Conservation (phyloP, 345 rosid genomes). For the Corymbia maculata region DNA sequence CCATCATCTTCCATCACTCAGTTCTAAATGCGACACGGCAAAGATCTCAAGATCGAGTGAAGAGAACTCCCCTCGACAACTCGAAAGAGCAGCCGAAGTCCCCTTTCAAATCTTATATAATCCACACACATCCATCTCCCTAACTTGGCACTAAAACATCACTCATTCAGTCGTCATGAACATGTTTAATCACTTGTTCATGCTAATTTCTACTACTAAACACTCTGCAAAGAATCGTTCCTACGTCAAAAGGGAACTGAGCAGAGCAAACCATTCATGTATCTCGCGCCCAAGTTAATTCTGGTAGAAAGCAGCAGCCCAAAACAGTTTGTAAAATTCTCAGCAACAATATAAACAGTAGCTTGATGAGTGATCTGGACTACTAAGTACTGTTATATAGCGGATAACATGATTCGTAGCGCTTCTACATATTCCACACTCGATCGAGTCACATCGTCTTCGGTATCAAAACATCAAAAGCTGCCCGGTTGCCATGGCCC, state of each 20-base stretch:
- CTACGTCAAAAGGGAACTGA: background rate
- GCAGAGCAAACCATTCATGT: background rate
- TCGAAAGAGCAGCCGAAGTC: background rate
- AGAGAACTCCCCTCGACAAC: background rate
- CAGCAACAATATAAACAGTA: background rate
- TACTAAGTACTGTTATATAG: background rate
- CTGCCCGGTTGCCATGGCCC: background rate
- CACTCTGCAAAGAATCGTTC: background rate
- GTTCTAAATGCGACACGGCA: background rate
- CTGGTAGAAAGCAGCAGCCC: background rate
- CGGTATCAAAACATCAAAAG: background rate
- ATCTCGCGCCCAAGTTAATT: background rate
- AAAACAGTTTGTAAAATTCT: background rate
- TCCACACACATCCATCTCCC: background rate
- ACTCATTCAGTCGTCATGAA: background rate
- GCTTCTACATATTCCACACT: background rate
- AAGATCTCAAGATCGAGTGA: background rate
- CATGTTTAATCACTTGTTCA: background rate
- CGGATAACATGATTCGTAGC: background rate
- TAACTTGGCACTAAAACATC: background rate
- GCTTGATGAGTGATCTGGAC: background rate
- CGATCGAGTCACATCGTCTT: background rate
- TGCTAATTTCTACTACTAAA: background rate
- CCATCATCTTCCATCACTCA: background rate
- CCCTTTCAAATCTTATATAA: background rate